Conservation (phyloP, 495 filamentous ascomycete species). For the Glutinoglossum americanum region DNA sequence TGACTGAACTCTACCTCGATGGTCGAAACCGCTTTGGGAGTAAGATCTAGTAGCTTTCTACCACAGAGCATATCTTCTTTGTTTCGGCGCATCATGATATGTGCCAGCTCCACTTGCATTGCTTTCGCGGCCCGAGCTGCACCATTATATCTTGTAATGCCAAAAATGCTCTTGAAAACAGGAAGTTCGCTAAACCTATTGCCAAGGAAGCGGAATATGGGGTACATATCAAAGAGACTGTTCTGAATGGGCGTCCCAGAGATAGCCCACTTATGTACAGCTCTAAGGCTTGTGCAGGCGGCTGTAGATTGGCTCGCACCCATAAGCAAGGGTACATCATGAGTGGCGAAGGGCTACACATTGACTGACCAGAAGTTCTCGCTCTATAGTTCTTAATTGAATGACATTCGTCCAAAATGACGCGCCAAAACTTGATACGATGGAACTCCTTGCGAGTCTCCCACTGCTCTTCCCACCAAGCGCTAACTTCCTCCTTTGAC, state of each 20-base stretch:
- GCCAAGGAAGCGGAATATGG: slow-evolving; percentile 36
- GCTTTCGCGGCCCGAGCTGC: slow-evolving; percentile 3
- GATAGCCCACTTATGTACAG: slow-evolving; percentile 32
- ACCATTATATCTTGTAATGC: not conserved
- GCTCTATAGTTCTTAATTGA: slow-evolving; percentile 34
- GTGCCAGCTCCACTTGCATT: slow-evolving; percentile 7
- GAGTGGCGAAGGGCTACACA: not conserved
- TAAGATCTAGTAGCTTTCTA: slow-evolving; percentile 8
- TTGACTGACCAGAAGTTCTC: slow-evolving; percentile 12
- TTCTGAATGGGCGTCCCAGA: slow-evolving; percentile 43
- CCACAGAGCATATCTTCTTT: slow-evolving; percentile 12
- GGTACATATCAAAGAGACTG: slow-evolving; percentile 27
- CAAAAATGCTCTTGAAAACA: slow-evolving; percentile 19
- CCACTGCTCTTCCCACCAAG: not conserved
- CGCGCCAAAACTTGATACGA: not conserved
- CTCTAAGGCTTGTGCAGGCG: slow-evolving; percentile 31
- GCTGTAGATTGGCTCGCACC: slow-evolving; percentile 11
- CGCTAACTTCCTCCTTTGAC: not conserved
- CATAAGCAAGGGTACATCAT: not conserved
- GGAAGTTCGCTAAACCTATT: slow-evolving; percentile 19
- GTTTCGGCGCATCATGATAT: slow-evolving; percentile 11
- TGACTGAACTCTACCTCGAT: slow-evolving; percentile 3
- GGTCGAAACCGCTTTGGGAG: slow-evolving; percentile 6
- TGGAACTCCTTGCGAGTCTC: not conserved
- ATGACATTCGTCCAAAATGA: slow-evolving; percentile 28